These are phyloP conservation scores for Boletellus ananas DNA, from an alignment of 768 basidiomycete genomes.

Conservation along the genomic window DNA sequence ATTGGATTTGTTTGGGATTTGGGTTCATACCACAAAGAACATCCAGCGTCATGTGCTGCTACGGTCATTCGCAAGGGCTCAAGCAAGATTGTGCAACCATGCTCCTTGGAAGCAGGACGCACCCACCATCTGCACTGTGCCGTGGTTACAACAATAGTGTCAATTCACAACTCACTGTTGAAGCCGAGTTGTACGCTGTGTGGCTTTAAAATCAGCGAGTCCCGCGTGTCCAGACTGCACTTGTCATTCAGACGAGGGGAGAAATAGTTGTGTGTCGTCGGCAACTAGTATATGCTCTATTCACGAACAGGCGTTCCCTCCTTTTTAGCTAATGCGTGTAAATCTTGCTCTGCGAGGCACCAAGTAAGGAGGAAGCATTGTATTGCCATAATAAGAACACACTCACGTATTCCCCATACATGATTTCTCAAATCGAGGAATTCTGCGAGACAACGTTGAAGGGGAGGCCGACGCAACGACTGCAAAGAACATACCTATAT, in stretches of 20 bases:
- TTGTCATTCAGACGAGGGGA: background rate
- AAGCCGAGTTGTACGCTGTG: background rate
- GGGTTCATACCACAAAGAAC: background rate
- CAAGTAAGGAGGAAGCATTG: background rate
- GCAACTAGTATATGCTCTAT: slow-evolving; percentile 28
- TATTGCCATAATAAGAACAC: background rate
- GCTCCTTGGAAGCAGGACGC: no score
- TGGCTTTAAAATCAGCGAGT: background rate
- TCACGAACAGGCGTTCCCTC: slow-evolving; percentile 58
- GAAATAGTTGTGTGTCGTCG: background rate
- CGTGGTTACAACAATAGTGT: background rate
- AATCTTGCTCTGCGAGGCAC: slow-evolving; percentile 61
- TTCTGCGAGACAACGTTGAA: slow-evolving; percentile 40
- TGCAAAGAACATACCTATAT: slow-evolving; percentile 54
- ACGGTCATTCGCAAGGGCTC: no score
- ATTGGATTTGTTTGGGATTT: background rate
- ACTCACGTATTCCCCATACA: slow-evolving; percentile 87
- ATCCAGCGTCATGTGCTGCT: background rate
- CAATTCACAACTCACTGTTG: no score
- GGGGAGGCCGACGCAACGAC: background rate
- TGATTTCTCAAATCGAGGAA: slow-evolving; percentile 76
- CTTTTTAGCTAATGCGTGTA: slow-evolving; percentile 70
- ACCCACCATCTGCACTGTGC: no score
- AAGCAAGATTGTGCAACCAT: no score
- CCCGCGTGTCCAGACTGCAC: background rate